A percentile compares a stretch with the other conserved stretches of the same genome.
These are phyloP conservation scores for Metarhizium anisopliae DNA, from an alignment of 2,329 filamentous ascomycete species.

Conservation along the genomic window DNA sequence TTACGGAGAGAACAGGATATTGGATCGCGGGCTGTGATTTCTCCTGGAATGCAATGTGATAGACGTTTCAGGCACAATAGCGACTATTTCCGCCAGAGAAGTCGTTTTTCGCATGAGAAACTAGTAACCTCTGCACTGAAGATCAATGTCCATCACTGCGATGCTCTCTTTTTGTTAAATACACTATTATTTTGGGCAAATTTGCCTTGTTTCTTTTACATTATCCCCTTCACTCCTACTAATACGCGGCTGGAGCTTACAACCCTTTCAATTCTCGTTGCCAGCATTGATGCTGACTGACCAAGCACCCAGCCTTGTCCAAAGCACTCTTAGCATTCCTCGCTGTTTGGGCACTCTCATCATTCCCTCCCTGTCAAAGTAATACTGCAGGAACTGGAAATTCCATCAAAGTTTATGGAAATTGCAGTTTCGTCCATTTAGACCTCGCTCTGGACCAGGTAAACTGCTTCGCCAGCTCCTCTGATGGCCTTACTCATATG, in stretches of 20 bases:
- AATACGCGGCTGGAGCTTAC: slow-evolving; percentile 59
- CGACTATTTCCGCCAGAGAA: no score
- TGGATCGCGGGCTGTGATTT: no score
- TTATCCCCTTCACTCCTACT: background rate
- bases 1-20: background rate
- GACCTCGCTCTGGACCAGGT: slow-evolving; percentile 46
- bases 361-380: slow-evolving; percentile 54
- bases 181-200: no score
- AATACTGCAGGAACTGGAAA: slow-evolving; percentile 68
- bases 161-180: no score
- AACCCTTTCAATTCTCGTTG: slow-evolving; percentile 65
- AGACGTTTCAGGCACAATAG: no score
- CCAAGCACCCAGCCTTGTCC: slow-evolving; percentile 59
- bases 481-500: slow-evolving; percentile 72
- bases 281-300: slow-evolving; percentile 67
- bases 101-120: no score
- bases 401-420: slow-evolving; percentile 36
- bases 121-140: no score
- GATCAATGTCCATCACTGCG: no score
- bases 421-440: slow-evolving; percentile 31
- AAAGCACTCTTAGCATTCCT: slow-evolving; percentile 63
- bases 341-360: slow-evolving; percentile 53
- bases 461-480: slow-evolving; percentile 62
- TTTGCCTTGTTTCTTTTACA: no score
- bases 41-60: no score